Evolutionary conservation across 2,329 filamentous ascomycete species (phyloP).

Genomic region (Chalaropsis ovoidea): DNA sequence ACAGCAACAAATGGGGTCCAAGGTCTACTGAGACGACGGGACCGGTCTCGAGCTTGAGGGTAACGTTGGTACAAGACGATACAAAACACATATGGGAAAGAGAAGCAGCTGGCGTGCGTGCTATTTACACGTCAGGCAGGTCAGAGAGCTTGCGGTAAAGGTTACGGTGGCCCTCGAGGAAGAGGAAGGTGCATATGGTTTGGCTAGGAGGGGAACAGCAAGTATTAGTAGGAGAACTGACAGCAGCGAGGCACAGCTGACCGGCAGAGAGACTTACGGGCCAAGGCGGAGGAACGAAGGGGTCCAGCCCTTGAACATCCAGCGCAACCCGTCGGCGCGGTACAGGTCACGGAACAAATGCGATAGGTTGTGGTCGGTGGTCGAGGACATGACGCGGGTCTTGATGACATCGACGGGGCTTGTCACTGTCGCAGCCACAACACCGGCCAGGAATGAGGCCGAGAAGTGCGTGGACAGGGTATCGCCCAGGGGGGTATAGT

Average conservation of each 20-base stretch:
- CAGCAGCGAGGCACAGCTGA: background rate
- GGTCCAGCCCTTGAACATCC: constrained; percentile 88
- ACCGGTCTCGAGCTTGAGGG: background rate
- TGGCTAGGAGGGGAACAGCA: constrained; percentile 40
- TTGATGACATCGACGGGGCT: constrained; percentile 84
- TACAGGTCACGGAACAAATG: constrained; percentile 57
- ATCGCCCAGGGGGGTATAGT: constrained; percentile 57
- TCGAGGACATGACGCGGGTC: constrained; percentile 71
- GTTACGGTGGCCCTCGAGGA: constrained; percentile 78
- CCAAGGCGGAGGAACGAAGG: constrained; percentile 60
- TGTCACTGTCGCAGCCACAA: constrained; percentile 75
- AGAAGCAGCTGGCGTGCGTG: constrained; percentile 22
- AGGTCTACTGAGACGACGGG: constrained; percentile 7
- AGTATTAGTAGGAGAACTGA: background rate
- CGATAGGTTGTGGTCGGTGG: constrained; percentile 42
- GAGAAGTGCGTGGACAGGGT: constrained; percentile 68
- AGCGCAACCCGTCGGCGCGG: constrained; percentile 58
- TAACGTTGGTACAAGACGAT: constrained; percentile 25
- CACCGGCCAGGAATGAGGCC: constrained; percentile 65
- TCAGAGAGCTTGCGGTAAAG: constrained; percentile 51
- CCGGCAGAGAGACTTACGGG: constrained; percentile 40
- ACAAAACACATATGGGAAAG: constrained; percentile 29
- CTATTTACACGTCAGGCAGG: constrained; percentile 32
- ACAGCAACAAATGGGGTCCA: background rate
- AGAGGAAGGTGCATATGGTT: constrained; percentile 78